Evolutionary conservation across 2,329 filamentous ascomycete species (phyloP).

Genomic region (Alternaria burnsii): DNA sequence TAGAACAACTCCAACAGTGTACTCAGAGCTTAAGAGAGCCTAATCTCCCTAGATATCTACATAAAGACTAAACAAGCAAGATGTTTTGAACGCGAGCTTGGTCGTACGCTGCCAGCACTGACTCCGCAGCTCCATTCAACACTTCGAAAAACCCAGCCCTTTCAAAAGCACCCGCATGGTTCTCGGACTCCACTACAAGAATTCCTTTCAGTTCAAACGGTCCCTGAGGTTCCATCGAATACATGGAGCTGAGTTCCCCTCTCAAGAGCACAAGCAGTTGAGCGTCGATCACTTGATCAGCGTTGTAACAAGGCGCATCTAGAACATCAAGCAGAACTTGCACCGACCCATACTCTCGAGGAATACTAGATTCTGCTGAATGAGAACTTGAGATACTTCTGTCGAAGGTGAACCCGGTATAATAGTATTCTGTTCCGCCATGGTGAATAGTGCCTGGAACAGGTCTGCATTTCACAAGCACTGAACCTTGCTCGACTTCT

Average conservation of each 20-base stretch:
- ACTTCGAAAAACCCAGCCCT: too few species aligned
- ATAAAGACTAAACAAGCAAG: not conserved
- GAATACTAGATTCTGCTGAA: too few species aligned
- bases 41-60: not conserved
- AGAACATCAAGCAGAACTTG: not conserved
- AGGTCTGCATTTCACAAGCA: not conserved
- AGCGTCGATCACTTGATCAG: not conserved
- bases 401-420: too few species aligned
- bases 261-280: not conserved
- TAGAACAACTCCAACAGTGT: too few species aligned
- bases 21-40: not conserved
- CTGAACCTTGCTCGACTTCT: not conserved
- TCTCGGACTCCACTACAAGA: not conserved
- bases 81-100: not conserved
- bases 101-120: not conserved
- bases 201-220: too few species aligned
- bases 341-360: too few species aligned
- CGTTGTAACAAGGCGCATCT: not conserved
- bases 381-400: not conserved
- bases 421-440: too few species aligned
- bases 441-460: not conserved
- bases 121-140: fast-evolving
- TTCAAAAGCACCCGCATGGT: not conserved
- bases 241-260: too few species aligned
- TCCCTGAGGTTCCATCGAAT: too few species aligned